Conservation (phyloP, 2,329 filamentous ascomycete genomes). For the Furcasterigmium furcatum region DNA sequence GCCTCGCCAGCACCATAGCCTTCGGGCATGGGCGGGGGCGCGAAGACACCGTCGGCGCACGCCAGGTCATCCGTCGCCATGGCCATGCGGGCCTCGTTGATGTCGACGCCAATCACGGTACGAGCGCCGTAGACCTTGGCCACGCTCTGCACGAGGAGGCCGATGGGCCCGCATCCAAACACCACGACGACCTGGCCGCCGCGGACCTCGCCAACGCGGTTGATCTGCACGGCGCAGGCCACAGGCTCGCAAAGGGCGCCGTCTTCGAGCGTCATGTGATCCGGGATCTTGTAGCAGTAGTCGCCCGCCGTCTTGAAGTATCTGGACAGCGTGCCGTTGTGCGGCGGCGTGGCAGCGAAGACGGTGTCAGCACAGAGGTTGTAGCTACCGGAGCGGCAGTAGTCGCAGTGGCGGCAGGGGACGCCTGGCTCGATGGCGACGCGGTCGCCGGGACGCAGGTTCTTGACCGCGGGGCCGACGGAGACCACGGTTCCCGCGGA, state of each 20-base stretch:
- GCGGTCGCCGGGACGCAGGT: conserved; percentile 37
- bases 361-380: conserved; percentile 38
- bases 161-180: conserved; percentile 48
- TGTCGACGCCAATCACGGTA: conserved; percentile 43
- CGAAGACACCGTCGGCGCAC: conserved; percentile 38
- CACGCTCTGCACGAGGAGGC: conserved; percentile 41
- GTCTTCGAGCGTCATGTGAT: conserved; percentile 42
- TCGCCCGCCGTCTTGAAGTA: conserved; percentile 44
- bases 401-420: conserved; percentile 38
- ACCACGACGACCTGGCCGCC: conserved; percentile 40
- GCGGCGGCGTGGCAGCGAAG: conserved; percentile 47
- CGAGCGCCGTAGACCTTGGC: conserved; percentile 40
- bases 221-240: conserved; percentile 46
- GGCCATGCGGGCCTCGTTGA: conserved; percentile 29
- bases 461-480: conserved; percentile 34
- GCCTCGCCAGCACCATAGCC: conserved; percentile 32
- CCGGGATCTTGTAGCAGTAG: conserved; percentile 42
- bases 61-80: too few relatives aligned
- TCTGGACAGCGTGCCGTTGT: conserved; percentile 44
- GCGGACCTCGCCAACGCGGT: conserved; percentile 33
- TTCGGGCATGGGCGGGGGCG: conserved; percentile 25
- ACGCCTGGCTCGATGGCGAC: conserved; percentile 47
- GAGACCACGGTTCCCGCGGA: conserved; percentile 36
- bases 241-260: conserved; percentile 51
- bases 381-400: conserved; percentile 36